A percentile compares a stretch with the other conserved stretches of the same genome.
phyloP scores from a whole-genome alignment of 192 early-diverging fungal species.

The Entomortierella parvispora region DNA sequence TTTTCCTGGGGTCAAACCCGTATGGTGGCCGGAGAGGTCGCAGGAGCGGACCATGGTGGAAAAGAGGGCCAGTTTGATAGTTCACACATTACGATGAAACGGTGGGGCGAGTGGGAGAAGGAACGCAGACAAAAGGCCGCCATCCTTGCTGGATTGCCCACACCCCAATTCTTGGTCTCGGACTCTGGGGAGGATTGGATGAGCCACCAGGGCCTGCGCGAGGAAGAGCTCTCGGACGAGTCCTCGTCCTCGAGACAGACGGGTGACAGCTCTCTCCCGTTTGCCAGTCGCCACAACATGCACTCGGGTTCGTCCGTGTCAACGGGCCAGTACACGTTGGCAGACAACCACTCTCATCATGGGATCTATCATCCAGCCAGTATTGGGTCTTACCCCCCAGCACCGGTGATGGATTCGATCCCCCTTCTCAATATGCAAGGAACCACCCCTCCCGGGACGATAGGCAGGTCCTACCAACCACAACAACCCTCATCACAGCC shows the following conservation, averaged over 20 bases:
- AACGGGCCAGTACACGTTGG: conserved; percentile 23
- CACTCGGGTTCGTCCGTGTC: conserved; percentile 27
- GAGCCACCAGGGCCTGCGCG: conserved; percentile 20
- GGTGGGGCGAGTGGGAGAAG: conserved; percentile 74
- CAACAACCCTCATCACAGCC: neutral
- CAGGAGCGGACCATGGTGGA: conserved; percentile 66
- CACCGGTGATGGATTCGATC: conserved; percentile 39
- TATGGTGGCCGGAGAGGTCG: conserved; percentile 65
- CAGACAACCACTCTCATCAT: conserved; percentile 16
- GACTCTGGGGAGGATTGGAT: conserved; percentile 51
- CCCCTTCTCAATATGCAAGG: conserved; percentile 48
- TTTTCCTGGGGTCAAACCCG: conserved; percentile 88
- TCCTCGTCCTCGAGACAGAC: conserved; percentile 38
- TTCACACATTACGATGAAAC: conserved; percentile 75
- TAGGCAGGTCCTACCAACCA: conserved; percentile 24
- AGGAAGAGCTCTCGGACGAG: conserved; percentile 49
- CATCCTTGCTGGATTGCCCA: conserved; percentile 57
- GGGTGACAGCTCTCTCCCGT: conserved; percentile 37
- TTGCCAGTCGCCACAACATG: conserved; percentile 30
- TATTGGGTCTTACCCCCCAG: too few relatives aligned
- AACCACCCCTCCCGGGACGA: conserved; percentile 44
- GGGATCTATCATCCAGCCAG: neutral
- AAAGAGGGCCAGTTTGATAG: conserved; percentile 71
- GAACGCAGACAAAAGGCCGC: conserved; percentile 53
- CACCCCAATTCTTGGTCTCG: conserved; percentile 52